Evolutionary conservation across 1,284 basidiomycete genomes (phyloP).

Genomic region (Pisolithus thermaeus): DNA sequence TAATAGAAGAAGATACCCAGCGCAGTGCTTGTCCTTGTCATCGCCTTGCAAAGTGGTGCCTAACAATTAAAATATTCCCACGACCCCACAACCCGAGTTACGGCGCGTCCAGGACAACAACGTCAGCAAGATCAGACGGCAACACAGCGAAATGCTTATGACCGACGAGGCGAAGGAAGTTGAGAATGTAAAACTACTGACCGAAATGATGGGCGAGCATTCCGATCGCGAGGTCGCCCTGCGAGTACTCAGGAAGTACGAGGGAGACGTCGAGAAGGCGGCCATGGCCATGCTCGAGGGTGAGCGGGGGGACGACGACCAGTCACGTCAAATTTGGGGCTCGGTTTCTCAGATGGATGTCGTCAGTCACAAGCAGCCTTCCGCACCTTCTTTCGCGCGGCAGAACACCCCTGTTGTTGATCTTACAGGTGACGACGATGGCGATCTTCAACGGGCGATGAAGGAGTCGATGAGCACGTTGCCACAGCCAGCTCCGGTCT

Average conservation of each 20-base stretch:
- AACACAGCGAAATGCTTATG: neutral
- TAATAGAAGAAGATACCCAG: neutral
- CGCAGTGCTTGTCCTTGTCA: neutral
- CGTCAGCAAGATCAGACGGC: neutral
- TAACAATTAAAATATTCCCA: neutral
- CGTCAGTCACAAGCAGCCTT: constrained; percentile 16
- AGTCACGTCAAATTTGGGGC: constrained; percentile 6
- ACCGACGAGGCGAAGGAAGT: neutral
- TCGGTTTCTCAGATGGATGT: constrained; percentile 19
- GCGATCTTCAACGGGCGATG: constrained; percentile 47
- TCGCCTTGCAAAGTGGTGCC: neutral
- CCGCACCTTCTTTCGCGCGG: constrained; percentile 27
- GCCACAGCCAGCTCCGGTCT: constrained; percentile 30
- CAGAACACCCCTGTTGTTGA: constrained; percentile 39
- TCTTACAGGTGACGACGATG: constrained; percentile 50
- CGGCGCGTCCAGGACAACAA: too few species aligned
- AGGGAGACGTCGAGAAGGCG: constrained; percentile 56
- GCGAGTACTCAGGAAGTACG: constrained; percentile 50
- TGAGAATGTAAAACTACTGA: constrained; percentile 23
- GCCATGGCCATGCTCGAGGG: constrained; percentile 54
- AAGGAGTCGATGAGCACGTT: constrained; percentile 43
- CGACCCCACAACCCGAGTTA: neutral
- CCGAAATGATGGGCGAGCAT: constrained; percentile 28
- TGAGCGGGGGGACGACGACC: constrained; percentile 33
- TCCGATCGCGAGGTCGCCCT: constrained; percentile 43